Conservation (phyloP, 345 rosid genomes). For the Eucalyptus tenuipes region DNA sequence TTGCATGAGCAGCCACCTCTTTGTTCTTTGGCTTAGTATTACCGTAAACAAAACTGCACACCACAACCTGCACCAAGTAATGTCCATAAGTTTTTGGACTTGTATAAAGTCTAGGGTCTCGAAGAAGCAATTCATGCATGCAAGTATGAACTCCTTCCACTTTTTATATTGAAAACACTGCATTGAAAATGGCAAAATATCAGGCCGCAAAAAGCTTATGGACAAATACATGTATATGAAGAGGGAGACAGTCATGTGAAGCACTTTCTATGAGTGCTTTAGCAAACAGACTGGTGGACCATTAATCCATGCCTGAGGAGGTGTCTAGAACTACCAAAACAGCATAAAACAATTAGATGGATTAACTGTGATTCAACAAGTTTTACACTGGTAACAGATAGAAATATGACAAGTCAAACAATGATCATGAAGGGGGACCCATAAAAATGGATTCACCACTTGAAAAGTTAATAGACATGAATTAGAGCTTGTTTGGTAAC, state of each 20-base stretch:
- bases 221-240: background rate
- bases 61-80: conserved; percentile 58
- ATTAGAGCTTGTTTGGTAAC: background rate
- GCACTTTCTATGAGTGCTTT: background rate
- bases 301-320: background rate
- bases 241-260: background rate
- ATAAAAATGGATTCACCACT: background rate
- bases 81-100: background rate
- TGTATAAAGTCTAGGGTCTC: background rate
- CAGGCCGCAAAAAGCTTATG: background rate
- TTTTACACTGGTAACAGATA: background rate
- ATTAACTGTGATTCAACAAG: background rate
- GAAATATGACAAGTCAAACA: background rate
- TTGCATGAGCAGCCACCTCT: conserved; percentile 22
- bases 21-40: conserved; percentile 49
- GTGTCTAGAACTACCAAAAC: background rate
- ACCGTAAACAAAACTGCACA: conserved; percentile 80
- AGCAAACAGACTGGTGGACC: background rate
- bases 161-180: background rate
- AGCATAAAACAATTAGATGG: background rate
- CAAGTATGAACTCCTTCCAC: background rate
- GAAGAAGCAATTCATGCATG: background rate
- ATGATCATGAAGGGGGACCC: background rate
- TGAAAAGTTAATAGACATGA: background rate
- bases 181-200: background rate